Evolutionary conservation across 768 basidiomycete species (phyloP).

Genomic region (Hypholoma sublateritium): DNA sequence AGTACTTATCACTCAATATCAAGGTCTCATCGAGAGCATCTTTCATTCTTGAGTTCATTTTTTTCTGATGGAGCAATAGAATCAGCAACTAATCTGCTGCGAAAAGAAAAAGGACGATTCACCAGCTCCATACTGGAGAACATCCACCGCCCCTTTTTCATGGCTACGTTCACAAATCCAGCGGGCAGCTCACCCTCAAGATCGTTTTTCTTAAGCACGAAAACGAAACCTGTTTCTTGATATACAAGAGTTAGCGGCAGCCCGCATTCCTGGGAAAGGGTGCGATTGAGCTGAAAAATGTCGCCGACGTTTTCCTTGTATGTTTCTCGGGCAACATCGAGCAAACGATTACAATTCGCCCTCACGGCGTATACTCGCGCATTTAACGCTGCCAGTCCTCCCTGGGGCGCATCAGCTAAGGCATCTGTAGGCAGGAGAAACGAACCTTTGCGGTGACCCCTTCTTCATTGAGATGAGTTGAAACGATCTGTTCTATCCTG

Average conservation of each 20-base stretch:
- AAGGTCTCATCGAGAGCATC: slow-evolving; percentile 90
- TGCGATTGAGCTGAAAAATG: slow-evolving; percentile 67
- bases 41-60: slow-evolving; percentile 85
- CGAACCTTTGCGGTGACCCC: slow-evolving; percentile 57
- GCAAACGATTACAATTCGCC: slow-evolving; percentile 76
- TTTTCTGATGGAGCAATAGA: slow-evolving; percentile 53
- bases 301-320: slow-evolving; percentile 93
- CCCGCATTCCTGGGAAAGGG: slow-evolving; percentile 58
- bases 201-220: slow-evolving; percentile 68
- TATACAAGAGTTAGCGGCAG: slow-evolving; percentile 69
- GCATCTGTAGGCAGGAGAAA: neutral
- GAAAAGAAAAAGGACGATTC: slow-evolving; percentile 18
- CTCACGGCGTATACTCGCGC: slow-evolving; percentile 89
- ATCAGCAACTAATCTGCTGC: too few species aligned
- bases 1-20: slow-evolving; percentile 77
- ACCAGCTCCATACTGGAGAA: slow-evolving; percentile 87
- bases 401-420: slow-evolving; percentile 35
- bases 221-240: slow-evolving; percentile 73
- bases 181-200: slow-evolving; percentile 64
- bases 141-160: slow-evolving; percentile 68
- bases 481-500: slow-evolving; percentile 59
- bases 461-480: slow-evolving; percentile 73
- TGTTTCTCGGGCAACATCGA: slow-evolving; percentile 94
- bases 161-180: slow-evolving; percentile 67
- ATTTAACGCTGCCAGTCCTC: slow-evolving; percentile 72